phyloP scores from a whole-genome alignment of 164 flowering plant species.

The Tetrastigma voinierianum region DNA sequence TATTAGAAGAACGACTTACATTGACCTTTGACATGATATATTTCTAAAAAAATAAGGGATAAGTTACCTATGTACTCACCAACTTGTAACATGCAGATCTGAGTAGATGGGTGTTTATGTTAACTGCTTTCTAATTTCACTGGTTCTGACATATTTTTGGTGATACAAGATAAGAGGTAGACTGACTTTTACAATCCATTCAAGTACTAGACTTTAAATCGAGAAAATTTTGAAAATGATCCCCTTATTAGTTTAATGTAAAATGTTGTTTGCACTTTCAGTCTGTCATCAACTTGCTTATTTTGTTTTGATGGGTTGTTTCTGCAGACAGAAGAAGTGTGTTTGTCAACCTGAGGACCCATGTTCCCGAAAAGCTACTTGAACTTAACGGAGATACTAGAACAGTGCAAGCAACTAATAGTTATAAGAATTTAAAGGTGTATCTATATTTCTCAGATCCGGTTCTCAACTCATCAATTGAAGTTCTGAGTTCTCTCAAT shows the following conservation, averaged over 20 bases:
- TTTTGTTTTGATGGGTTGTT: constrained; percentile 3
- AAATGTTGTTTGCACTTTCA: not conserved
- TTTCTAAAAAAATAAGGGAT: too few relatives aligned
- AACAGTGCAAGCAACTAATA: constrained; percentile 81
- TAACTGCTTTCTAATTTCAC: too few relatives aligned
- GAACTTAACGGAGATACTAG: constrained; percentile 59
- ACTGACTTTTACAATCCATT: too few relatives aligned
- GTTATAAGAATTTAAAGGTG: constrained; percentile 45
- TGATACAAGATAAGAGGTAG: too few relatives aligned
- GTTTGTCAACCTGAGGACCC: constrained; percentile 61
- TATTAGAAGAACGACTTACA: too few relatives aligned
- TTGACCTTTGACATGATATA: too few relatives aligned
- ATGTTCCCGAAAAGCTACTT: constrained; percentile 61
- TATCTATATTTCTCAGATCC: constrained; percentile 81
- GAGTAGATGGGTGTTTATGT: too few relatives aligned
- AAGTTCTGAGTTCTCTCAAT: constrained; percentile 53
- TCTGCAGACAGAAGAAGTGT: constrained; percentile 78
- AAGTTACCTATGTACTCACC: too few relatives aligned
- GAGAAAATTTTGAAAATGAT: too few relatives aligned
- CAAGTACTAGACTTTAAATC: too few relatives aligned
- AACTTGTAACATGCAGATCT: too few relatives aligned
- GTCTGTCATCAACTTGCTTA: not conserved
- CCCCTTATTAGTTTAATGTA: not conserved
- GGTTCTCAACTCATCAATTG: constrained; percentile 69
- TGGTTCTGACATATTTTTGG: too few relatives aligned